Conservation (phyloP, 2,329 filamentous ascomycete genomes). For the Stagonosporopsis rhizophila region DNA sequence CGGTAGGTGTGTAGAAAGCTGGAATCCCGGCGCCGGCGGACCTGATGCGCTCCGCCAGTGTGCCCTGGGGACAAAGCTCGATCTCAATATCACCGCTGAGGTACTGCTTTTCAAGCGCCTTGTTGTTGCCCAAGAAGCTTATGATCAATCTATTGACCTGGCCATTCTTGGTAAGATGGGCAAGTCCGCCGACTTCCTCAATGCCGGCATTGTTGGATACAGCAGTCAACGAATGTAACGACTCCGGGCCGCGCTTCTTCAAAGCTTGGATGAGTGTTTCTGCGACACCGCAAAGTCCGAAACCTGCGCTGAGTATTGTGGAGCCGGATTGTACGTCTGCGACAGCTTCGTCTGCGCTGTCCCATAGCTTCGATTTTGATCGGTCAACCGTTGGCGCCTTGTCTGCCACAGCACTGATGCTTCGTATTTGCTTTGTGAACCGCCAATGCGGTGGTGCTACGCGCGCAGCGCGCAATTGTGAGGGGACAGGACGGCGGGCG, state of each 20-base stretch:
- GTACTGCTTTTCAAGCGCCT: slow-evolving; percentile 76
- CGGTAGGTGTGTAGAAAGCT: slow-evolving; percentile 81
- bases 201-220: slow-evolving; percentile 83
- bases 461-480: slow-evolving; percentile 33
- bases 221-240: slow-evolving; percentile 64
- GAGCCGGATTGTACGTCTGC: slow-evolving; percentile 47
- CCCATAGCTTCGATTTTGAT: slow-evolving; percentile 47
- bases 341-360: slow-evolving; percentile 48
- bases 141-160: slow-evolving; percentile 76
- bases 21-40: slow-evolving; percentile 79
- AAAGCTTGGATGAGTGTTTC: slow-evolving; percentile 50
- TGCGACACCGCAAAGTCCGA: slow-evolving; percentile 50
- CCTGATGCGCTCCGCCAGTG: slow-evolving; percentile 73
- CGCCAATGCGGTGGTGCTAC: slow-evolving; percentile 30
- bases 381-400: slow-evolving; percentile 44
- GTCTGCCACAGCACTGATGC: slow-evolving; percentile 30
- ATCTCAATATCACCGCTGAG: slow-evolving; percentile 74
- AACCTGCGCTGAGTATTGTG: slow-evolving; percentile 49
- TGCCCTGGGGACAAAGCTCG: slow-evolving; percentile 79
- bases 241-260: slow-evolving; percentile 37
- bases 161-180: slow-evolving; percentile 71
- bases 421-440: slow-evolving; percentile 32
- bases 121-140: slow-evolving; percentile 82
- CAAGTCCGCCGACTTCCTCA: slow-evolving; percentile 69
- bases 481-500: slow-evolving; percentile 36